Evolutionary conservation across 2,329 filamentous ascomycete genomes (phyloP), one percentile per base, ranked within the genome.

Genomic region (Blastomyces emzantsi): DNA sequence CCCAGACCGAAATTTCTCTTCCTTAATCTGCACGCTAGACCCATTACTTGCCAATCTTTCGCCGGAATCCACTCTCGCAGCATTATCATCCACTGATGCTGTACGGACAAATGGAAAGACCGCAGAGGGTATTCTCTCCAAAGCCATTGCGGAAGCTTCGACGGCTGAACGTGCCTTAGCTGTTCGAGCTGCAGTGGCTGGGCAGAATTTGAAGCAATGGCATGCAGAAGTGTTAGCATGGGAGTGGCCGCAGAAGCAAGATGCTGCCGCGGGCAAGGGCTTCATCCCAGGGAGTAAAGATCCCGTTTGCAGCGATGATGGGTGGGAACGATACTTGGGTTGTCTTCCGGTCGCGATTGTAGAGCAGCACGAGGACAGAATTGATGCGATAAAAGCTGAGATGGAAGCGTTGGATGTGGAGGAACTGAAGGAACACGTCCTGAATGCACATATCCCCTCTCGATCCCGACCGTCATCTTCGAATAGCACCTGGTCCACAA

Each of bases 361-460:
- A 1, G 76, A 82, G 57, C 78, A 79, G 60, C 92, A 94, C 73
- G 89, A 94, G 70, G 78, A 75, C 63, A 85, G 92, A 49, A 80
- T 95, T 15, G 87, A 90, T 62, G 84, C 89, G 67, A 95, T 97
- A 64, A 82, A 74, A 59, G 77, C 79, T 67, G 76, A 73, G 54
- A 75, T 79, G 68, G 77, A 79, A 4, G 73, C 70, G 64, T 67
- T 79, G 47, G 74, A 75, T 47, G 76, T 80, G 65, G 78, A 97
- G 71, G 91, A 95, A 67, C 87, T 99, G 73, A 97, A 99, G 78
- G 85, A 84, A 55, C 90, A 93, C 71, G 89, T 97, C 68, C 79
- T 97, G 66, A 87, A 88, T 74, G 90, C 90, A 70, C 90, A 96
- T 78, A 87, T 89, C 72, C 78, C 87, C 67, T 83, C 82, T 8